phyloP scores from a whole-genome alignment of 2,329 filamentous ascomycete species.

The Aspergillus ruber region DNA sequence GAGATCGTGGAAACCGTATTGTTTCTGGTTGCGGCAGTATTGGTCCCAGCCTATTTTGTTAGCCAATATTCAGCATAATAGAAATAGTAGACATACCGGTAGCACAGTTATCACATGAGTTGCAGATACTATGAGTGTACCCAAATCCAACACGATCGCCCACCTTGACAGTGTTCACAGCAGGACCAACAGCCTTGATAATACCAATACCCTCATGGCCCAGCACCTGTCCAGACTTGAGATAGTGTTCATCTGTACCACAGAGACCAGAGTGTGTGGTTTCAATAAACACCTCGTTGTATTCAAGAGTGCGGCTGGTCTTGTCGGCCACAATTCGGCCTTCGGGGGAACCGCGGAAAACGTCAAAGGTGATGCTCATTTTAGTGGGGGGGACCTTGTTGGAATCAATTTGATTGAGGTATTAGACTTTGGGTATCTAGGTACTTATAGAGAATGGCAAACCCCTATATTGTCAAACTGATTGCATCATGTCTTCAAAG shows the following conservation, averaged over 20 bases:
- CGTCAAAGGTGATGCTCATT: conserved; percentile 21
- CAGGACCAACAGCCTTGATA: conserved; percentile 43
- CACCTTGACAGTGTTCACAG: conserved; percentile 42
- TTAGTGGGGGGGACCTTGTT: background rate
- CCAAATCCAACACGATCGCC: conserved; percentile 34
- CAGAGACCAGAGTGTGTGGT: conserved; percentile 23
- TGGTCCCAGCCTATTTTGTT: conserved; percentile 18
- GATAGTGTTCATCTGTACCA: conserved; percentile 19
- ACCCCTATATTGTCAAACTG: no score
- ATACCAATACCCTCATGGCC: conserved; percentile 53
- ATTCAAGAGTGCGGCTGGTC: conserved; percentile 16
- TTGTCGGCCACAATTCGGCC: conserved; percentile 19
- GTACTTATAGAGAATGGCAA: no score
- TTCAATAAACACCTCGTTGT: conserved; percentile 20
- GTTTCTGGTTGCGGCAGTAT: conserved; percentile 26
- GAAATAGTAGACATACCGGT: conserved; percentile 1
- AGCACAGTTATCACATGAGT: conserved; percentile 29
- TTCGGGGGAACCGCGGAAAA: conserved; percentile 21
- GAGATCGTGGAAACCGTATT: conserved; percentile 26
- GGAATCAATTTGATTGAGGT: no score
- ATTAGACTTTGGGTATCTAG: no score
- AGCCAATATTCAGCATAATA: no score
- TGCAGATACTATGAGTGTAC: conserved; percentile 28
- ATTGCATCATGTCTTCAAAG: no score
- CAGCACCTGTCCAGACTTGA: conserved; percentile 24